Percentiles rank a stretch among this genome's conserved stretches.
Evolutionary conservation across 345 rosid genomes (phyloP).

Genomic region (Toxicodendron radicans): DNA sequence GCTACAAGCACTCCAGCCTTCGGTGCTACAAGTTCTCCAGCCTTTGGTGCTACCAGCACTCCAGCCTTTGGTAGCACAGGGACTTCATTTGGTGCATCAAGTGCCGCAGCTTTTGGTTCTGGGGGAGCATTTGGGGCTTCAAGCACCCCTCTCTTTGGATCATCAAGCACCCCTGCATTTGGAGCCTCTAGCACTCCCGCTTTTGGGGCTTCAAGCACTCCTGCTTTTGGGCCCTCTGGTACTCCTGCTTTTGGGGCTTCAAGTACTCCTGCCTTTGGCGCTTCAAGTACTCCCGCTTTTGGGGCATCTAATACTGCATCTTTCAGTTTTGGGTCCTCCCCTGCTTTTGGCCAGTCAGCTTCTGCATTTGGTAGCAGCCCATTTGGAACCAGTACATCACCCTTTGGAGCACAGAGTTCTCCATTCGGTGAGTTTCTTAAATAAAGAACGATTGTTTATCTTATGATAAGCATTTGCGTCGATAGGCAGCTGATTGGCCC

Average conservation of each 20-base stretch:
- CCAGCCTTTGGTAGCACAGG: constrained; percentile 46
- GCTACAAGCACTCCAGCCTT: constrained; percentile 43
- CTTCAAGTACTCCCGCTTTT: constrained; percentile 51
- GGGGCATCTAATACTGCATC: constrained; percentile 58
- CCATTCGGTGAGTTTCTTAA: constrained; percentile 52
- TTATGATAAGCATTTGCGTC: background rate
- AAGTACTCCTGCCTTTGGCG: constrained; percentile 54
- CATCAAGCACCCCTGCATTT: constrained; percentile 35
- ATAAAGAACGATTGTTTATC: background rate
- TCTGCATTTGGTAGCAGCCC: constrained; percentile 75
- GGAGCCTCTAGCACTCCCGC: constrained; percentile 47
- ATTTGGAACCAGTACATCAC: constrained; percentile 57
- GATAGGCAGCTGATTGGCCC: background rate
- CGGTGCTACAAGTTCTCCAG: constrained; percentile 24
- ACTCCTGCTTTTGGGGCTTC: constrained; percentile 53
- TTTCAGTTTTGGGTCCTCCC: constrained; percentile 61
- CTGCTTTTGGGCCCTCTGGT: constrained; percentile 36
- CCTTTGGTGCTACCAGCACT: constrained; percentile 8
- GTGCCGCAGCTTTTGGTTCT: constrained; percentile 51
- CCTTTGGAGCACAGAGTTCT: constrained; percentile 73
- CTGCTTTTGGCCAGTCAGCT: constrained; percentile 75
- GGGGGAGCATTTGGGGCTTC: constrained; percentile 44
- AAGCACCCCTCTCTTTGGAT: constrained; percentile 45
- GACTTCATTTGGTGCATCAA: constrained; percentile 42
- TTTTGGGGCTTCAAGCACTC: constrained; percentile 30